A percentile compares a stretch with the other conserved stretches of the same genome.
phyloP scores from a whole-genome alignment of 257 asterid species.

The Solanum microdontum region DNA sequence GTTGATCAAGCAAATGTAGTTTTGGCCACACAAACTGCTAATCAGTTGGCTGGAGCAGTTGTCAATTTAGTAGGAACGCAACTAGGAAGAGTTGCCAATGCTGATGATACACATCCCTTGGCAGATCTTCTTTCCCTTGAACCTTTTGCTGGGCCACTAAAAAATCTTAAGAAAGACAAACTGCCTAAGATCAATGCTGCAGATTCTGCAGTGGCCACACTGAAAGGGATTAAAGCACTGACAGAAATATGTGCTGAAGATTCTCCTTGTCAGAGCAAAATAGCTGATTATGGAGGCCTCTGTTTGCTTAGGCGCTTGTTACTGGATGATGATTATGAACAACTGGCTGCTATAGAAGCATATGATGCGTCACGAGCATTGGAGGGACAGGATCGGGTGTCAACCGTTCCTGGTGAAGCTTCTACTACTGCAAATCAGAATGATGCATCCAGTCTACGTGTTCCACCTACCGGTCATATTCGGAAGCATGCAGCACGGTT shows the following conservation, averaged over 20 bases:
- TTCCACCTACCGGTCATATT: constrained; percentile 92
- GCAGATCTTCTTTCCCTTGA: constrained; percentile 74
- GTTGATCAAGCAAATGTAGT: constrained; percentile 73
- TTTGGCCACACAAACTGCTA: constrained; percentile 75
- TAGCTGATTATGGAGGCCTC: constrained; percentile 63
- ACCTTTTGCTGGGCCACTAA: constrained; percentile 68
- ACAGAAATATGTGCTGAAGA: constrained; percentile 88
- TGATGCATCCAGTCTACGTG: constrained; percentile 66
- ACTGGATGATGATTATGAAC: constrained; percentile 94
- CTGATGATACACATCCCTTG: constrained; percentile 65
- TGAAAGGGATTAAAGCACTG: constrained; percentile 86
- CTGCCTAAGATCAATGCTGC: constrained; percentile 64
- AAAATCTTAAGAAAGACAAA: constrained; percentile 72
- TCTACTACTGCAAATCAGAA: constrained; percentile 18
- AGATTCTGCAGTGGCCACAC: constrained; percentile 86
- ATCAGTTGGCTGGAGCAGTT: constrained; percentile 75
- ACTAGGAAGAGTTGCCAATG: constrained; percentile 50
- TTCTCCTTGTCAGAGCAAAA: constrained; percentile 47
- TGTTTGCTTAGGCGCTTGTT: constrained; percentile 72
- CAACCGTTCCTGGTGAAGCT: constrained; percentile 43
- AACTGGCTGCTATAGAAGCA: constrained; percentile 95
- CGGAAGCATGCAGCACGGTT: constrained; percentile 94
- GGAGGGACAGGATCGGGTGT: constrained; percentile 48
- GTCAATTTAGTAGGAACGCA: constrained; percentile 86
- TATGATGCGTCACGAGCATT: constrained; percentile 85